A percentile compares a stretch with the other conserved stretches of the same genome.
phyloP scores from a whole-genome alignment of 2,329 filamentous ascomycete species.

The Talaromyces piceae region DNA sequence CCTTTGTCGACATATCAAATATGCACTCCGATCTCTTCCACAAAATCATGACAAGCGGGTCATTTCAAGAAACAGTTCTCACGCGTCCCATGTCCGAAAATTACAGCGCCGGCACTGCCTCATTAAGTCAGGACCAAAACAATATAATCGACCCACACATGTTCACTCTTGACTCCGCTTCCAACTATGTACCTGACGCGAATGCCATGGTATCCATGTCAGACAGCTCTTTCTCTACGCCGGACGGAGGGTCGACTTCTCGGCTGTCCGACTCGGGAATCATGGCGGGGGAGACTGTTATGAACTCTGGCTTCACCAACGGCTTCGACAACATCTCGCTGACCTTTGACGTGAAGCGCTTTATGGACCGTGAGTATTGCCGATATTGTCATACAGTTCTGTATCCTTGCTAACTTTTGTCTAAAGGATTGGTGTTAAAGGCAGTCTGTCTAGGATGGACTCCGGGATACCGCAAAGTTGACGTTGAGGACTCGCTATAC shows the following conservation, averaged over 20 bases:
- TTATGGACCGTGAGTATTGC: conserved; percentile 6
- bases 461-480: conserved; percentile 11
- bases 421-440: conserved; percentile 5
- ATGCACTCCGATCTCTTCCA: background rate
- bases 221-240: background rate
- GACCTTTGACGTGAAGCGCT: conserved; percentile 8
- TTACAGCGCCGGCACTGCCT: background rate
- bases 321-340: background rate
- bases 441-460: conserved; percentile 11
- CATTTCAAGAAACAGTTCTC: background rate
- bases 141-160: background rate
- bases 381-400: background rate
- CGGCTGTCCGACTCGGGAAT: background rate
- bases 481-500: conserved; percentile 8
- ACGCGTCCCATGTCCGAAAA: background rate
- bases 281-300: background rate
- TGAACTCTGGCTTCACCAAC: background rate
- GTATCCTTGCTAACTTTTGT: background rate
- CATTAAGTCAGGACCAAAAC: background rate
- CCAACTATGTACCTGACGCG: background rate
- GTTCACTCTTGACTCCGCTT: background rate
- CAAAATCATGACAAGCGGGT: background rate
- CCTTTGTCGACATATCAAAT: conserved; percentile 15
- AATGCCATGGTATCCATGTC: background rate
- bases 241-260: background rate